Evolutionary conservation across 2,329 filamentous ascomycete genomes (phyloP).

Genomic region (Rosellinia necatrix): DNA sequence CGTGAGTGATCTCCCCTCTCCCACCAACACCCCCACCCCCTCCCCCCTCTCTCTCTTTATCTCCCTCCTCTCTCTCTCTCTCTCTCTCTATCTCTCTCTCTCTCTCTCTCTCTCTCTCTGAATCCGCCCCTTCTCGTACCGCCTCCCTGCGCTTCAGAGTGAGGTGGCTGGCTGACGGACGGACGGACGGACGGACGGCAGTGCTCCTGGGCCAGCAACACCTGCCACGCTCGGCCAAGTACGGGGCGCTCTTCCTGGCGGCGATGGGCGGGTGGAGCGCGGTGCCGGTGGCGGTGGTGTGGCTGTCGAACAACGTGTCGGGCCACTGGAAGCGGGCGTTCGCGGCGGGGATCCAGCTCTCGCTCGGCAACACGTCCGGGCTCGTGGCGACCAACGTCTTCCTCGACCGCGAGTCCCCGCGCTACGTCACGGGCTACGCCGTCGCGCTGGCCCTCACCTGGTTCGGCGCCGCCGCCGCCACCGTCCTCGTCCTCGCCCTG

Average conservation of each 20-base stretch:
- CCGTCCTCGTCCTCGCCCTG: constrained; percentile 47
- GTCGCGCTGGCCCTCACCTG: constrained; percentile 41
- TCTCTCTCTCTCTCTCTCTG: no score
- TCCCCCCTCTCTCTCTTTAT: no score
- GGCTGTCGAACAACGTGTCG: constrained; percentile 58
- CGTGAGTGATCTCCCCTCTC: not conserved
- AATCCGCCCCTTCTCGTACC: no score
- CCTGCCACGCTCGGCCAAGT: constrained; percentile 40
- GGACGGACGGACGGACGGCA: no score
- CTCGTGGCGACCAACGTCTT: constrained; percentile 45
- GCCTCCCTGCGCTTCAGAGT: no score
- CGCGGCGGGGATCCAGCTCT: constrained; percentile 54
- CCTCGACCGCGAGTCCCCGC: constrained; percentile 40
- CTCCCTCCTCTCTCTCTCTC: no score
- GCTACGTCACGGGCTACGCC: constrained; percentile 45
- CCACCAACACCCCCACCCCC: no score
- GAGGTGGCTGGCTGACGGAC: no score
- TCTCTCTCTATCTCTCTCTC: no score
- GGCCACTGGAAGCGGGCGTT: constrained; percentile 58
- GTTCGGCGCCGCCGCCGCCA: constrained; percentile 42
- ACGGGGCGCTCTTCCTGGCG: constrained; percentile 45
- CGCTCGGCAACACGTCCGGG: constrained; percentile 52
- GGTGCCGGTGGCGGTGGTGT: constrained; percentile 47
- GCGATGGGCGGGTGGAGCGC: constrained; percentile 42
- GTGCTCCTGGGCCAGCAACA: constrained; percentile 41